Percentiles rank a stretch among this genome's conserved stretches.
These are phyloP conservation scores for Apiospora kogelbergensis DNA, from an alignment of 2,329 filamentous ascomycete genomes.

Conservation along the genomic window DNA sequence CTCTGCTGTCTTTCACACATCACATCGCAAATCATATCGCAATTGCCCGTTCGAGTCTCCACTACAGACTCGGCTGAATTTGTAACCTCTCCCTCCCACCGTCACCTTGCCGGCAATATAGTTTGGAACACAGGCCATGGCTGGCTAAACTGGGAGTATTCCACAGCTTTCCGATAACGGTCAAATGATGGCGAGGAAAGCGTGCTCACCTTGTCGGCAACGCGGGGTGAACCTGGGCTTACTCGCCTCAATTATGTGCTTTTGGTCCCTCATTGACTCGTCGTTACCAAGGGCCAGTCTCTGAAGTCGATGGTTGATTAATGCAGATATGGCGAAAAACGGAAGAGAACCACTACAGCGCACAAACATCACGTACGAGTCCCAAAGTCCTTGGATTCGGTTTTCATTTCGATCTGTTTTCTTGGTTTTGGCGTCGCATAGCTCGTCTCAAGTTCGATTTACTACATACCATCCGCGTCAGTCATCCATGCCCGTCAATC, in stretches of 20 bases:
- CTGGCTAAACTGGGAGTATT: background rate
- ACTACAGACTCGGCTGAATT: background rate
- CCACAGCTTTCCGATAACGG: slow-evolving; percentile 8
- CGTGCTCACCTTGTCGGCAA: background rate
- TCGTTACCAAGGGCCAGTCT: background rate
- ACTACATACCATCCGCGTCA: background rate
- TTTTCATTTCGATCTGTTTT: slow-evolving; percentile 9
- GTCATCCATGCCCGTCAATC: background rate
- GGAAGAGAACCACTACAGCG: background rate
- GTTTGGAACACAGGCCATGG: background rate
- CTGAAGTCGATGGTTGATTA: background rate
- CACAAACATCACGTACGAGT: background rate
- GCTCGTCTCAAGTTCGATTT: slow-evolving; percentile 5
- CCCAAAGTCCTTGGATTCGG: slow-evolving; percentile 4
- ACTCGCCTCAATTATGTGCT: background rate
- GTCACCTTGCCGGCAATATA: background rate
- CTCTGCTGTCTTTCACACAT: background rate
- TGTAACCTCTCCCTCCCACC: background rate
- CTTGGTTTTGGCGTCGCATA: slow-evolving; percentile 8
- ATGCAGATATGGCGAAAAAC: background rate
- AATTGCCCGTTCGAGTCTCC: background rate
- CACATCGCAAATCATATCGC: background rate
- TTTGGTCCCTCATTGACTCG: background rate
- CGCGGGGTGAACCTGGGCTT: background rate
- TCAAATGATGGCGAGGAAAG: slow-evolving; percentile 11